Percentiles rank a stretch among this genome's conserved stretches.
Conservation (phyloP, 257 asterid genomes). For the Sherardia arvensis region DNA sequence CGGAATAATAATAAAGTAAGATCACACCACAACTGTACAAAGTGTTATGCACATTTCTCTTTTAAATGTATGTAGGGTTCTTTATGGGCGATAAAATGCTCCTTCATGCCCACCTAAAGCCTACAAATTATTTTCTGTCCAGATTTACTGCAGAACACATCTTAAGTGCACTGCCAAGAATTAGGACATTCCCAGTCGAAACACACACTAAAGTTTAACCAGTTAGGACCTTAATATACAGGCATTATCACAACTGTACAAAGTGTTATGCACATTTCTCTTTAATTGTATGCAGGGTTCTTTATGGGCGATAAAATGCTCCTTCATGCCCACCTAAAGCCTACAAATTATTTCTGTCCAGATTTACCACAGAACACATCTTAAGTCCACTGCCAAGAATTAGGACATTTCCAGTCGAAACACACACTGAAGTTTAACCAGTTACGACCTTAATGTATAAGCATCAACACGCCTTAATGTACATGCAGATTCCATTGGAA, state of each 20-base stretch:
- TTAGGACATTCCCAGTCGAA: conserved; percentile 10
- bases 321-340: conserved; percentile 62
- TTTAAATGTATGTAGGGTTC: conserved; percentile 40
- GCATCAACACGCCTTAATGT: too few relatives aligned
- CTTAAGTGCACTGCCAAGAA: too few relatives aligned
- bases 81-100: conserved; percentile 48
- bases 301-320: conserved; percentile 46
- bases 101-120: conserved; percentile 62
- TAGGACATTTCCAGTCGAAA: conserved; percentile 28
- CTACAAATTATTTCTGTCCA: conserved; percentile 47
- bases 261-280: not conserved
- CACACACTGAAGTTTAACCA: not conserved
- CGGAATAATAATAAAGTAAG: not conserved
- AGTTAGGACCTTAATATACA: too few relatives aligned
- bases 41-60: not conserved
- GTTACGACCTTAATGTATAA: too few relatives aligned
- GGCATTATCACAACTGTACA: too few relatives aligned
- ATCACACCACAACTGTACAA: not conserved
- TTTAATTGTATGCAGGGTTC: conserved; percentile 39
- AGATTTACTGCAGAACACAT: conserved; percentile 66
- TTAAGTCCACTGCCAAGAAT: conserved; percentile 75
- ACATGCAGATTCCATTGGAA: too few relatives aligned
- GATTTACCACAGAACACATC: conserved; percentile 69
- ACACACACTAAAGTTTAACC: too few relatives aligned
- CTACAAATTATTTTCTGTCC: conserved; percentile 47